Evolutionary conservation across 2,329 filamentous ascomycete species (phyloP).

Genomic region (Venturia pyrina): DNA sequence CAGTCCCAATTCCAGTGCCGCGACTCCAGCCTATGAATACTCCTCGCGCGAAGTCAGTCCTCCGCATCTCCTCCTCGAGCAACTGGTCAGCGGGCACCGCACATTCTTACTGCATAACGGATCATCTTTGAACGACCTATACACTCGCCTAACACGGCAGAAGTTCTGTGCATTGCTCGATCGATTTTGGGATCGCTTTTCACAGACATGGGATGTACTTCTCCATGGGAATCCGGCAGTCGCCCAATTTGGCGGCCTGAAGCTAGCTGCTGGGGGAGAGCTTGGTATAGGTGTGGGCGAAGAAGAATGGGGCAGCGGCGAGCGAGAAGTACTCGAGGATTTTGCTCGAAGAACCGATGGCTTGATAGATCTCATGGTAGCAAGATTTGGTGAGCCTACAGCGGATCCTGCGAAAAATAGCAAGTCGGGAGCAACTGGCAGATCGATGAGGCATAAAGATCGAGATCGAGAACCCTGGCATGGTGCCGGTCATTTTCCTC

Average conservation of each 20-base stretch:
- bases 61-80: conserved; percentile 63
- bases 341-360: conserved; percentile 71
- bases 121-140: conserved; percentile 60
- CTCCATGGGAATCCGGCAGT: conserved; percentile 80
- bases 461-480: conserved; percentile 51
- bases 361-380: conserved; percentile 78
- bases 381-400: conserved; percentile 62
- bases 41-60: conserved; percentile 86
- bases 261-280: conserved; percentile 81
- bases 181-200: conserved; percentile 69
- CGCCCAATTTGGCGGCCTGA: conserved; percentile 71
- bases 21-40: conserved; percentile 53
- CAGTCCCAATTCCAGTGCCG: neutral
- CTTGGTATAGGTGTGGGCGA: conserved; percentile 90
- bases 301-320: conserved; percentile 87
- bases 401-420: conserved; percentile 16
- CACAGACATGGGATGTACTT: conserved; percentile 70
- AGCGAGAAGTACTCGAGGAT: conserved; percentile 88
- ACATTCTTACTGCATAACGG: conserved; percentile 85
- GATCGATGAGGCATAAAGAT: conserved; percentile 16
- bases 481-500: conserved; percentile 57
- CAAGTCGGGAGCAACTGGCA: neutral
- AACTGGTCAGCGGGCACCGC: conserved; percentile 72
- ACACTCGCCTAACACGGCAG: conserved; percentile 44
- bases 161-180: conserved; percentile 65